Evolutionary conservation across 192 early-diverging fungal genomes (phyloP).

Genomic region (Gryganskiella cystojenkinii): DNA sequence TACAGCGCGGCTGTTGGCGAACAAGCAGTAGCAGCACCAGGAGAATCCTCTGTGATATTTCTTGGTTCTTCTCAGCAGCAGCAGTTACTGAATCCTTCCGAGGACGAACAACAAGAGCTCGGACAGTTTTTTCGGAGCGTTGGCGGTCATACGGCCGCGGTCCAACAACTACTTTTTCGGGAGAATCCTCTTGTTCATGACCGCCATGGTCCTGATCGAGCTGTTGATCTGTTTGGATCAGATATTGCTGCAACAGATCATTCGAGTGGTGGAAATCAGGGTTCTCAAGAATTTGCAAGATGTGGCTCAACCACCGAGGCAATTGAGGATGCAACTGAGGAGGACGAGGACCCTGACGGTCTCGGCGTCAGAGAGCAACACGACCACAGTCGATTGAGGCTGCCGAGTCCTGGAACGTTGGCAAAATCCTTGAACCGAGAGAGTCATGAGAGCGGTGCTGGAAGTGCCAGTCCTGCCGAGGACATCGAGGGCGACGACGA

Average conservation of each 20-base stretch:
- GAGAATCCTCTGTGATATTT: background rate
- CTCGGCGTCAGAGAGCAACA: too few relatives aligned
- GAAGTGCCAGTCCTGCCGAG: slow-evolving; percentile 24
- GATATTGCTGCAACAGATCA: too few relatives aligned
- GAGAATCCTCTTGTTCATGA: too few relatives aligned
- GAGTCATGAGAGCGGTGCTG: slow-evolving; percentile 26
- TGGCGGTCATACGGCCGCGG: too few relatives aligned
- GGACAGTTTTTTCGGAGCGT: too few relatives aligned
- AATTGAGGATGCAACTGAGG: slow-evolving; percentile 15
- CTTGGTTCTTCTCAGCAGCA: slow-evolving; percentile 20
- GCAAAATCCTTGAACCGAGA: slow-evolving; percentile 21
- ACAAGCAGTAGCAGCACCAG: too few relatives aligned
- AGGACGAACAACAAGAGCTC: background rate
- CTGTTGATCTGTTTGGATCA: background rate
- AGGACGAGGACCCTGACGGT: slow-evolving; percentile 20
- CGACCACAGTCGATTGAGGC: background rate
- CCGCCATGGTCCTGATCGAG: too few relatives aligned
- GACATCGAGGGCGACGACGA: slow-evolving; percentile 14
- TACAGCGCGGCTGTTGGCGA: background rate
- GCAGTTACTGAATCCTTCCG: background rate
- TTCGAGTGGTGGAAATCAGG: too few relatives aligned
- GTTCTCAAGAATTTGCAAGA: too few relatives aligned
- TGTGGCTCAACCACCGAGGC: too few relatives aligned
- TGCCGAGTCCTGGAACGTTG: slow-evolving; percentile 23
- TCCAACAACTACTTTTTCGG: too few relatives aligned